These are phyloP conservation scores for Aotearoamyces nothofagi DNA, from an alignment of 2,329 filamentous ascomycete genomes.

Conservation along the genomic window DNA sequence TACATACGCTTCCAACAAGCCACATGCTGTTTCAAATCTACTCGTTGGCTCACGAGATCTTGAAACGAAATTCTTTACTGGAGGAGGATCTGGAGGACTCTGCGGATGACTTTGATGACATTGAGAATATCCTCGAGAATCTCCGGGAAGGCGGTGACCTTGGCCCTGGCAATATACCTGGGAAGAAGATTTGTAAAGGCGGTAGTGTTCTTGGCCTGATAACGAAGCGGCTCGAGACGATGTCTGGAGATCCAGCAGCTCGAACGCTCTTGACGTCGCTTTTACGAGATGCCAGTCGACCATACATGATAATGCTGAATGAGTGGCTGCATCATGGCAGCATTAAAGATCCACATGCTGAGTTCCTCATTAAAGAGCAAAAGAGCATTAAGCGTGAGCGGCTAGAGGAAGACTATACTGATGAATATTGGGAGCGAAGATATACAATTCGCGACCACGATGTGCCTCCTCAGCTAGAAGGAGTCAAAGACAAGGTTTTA, in stretches of 20 bases:
- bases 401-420: slow-evolving; percentile 90
- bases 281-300: slow-evolving; percentile 73
- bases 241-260: slow-evolving; percentile 88
- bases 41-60: slow-evolving; percentile 69
- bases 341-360: slow-evolving; percentile 84
- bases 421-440: slow-evolving; percentile 97
- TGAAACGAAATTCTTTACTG: slow-evolving; percentile 75
- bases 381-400: slow-evolving; percentile 86
- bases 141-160: slow-evolving; percentile 77
- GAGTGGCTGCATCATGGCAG: slow-evolving; percentile 96
- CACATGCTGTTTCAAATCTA: slow-evolving; percentile 90
- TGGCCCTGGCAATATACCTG: slow-evolving; percentile 60
- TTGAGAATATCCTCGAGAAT: slow-evolving; percentile 86
- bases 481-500: slow-evolving; percentile 85
- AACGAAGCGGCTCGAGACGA: slow-evolving; percentile 68
- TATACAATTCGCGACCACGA: slow-evolving; percentile 90
- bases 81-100: slow-evolving; percentile 62
- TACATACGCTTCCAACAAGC: slow-evolving; percentile 78
- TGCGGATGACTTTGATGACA: slow-evolving; percentile 53
- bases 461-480: slow-evolving; percentile 80
- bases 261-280: slow-evolving; percentile 67
- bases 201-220: slow-evolving; percentile 83
- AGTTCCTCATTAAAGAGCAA: slow-evolving; percentile 91
- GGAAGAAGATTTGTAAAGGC: slow-evolving; percentile 92
- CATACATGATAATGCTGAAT: slow-evolving; percentile 97